Percentiles rank a stretch among this genome's conserved stretches.
phyloP scores from a whole-genome alignment of 164 flowering plant species.

The Saururus chinensis region DNA sequence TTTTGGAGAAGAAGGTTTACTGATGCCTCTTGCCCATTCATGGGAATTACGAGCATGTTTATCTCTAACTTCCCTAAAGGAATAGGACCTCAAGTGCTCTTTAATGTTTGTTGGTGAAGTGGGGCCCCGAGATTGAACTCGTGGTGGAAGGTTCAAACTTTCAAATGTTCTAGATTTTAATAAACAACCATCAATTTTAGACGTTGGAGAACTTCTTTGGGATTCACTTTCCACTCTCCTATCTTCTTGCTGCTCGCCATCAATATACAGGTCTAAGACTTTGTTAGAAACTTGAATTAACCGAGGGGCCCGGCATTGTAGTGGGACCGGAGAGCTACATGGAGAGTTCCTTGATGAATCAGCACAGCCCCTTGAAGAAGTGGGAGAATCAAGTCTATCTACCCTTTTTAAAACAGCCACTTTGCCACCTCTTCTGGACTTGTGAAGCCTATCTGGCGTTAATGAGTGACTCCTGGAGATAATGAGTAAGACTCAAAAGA shows the following conservation, averaged over 20 bases:
- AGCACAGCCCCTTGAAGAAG: constrained; percentile 22
- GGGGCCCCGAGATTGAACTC: constrained; percentile 43
- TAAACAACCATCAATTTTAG: constrained; percentile 19
- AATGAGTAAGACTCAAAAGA: not conserved
- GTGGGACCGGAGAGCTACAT: constrained; percentile 27
- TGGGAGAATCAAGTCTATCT: constrained; percentile 26
- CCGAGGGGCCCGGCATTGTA: constrained; percentile 14
- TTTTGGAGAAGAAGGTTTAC: constrained; percentile 53
- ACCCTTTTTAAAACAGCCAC: constrained; percentile 9
- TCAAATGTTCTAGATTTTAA: constrained; percentile 1
- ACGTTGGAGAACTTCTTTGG: constrained; percentile 19
- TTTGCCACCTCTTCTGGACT: constrained; percentile 17
- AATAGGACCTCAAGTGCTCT: constrained; percentile 38
- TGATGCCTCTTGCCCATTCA: constrained; percentile 37
- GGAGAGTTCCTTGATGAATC: constrained; percentile 50
- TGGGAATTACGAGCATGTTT: constrained; percentile 20
- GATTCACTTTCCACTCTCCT: constrained; percentile 19
- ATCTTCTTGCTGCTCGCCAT: constrained; percentile 66
- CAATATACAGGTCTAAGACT: constrained; percentile 81
- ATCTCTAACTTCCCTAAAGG: constrained; percentile 50
- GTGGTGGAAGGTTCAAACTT: constrained; percentile 44
- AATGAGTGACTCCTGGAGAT: constrained; percentile 22
- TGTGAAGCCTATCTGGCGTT: constrained; percentile 44
- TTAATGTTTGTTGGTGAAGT: constrained; percentile 36
- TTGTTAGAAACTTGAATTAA: constrained; percentile 42